Conservation (phyloP, 208 protist species). For the Leishmania tropica region DNA sequence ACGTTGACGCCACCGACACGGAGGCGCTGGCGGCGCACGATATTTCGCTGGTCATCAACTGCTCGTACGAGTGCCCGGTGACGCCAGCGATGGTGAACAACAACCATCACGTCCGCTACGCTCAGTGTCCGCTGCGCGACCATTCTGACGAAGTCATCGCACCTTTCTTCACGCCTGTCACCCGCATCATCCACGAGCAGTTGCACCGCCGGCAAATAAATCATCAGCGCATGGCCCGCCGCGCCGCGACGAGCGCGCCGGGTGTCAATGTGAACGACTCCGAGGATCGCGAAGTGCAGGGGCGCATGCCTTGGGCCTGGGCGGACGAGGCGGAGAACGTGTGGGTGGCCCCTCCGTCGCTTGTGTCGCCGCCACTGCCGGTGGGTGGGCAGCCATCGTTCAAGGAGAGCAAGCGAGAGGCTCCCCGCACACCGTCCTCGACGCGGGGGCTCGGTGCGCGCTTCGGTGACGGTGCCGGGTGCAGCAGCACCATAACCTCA, state of each 20-base stretch:
- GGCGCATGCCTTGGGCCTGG: constrained; percentile 21
- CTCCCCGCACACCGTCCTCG: constrained; percentile 24
- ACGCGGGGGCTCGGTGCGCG: neutral
- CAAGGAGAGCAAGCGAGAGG: constrained; percentile 29
- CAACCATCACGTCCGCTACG: constrained; percentile 47
- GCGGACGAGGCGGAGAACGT: constrained; percentile 26
- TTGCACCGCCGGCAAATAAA: constrained; percentile 60
- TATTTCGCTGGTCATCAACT: constrained; percentile 79
- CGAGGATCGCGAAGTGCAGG: neutral
- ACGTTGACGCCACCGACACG: constrained; percentile 46
- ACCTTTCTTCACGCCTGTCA: constrained; percentile 58
- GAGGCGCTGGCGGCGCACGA: constrained; percentile 36
- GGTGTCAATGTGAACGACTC: neutral
- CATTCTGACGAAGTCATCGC: constrained; percentile 74
- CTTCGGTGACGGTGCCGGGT: constrained; percentile 5
- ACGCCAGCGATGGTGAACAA: constrained; percentile 44
- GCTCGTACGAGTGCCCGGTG: constrained; percentile 59
- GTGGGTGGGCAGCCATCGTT: constrained; percentile 28
- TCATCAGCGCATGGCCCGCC: constrained; percentile 11
- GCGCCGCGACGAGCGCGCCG: neutral
- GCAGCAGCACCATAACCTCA: constrained; percentile 11
- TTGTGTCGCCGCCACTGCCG: constrained; percentile 14
- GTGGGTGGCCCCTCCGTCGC: constrained; percentile 14
- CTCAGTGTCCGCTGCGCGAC: constrained; percentile 62
- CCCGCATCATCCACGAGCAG: constrained; percentile 73